These are phyloP conservation scores for Beauveria australis DNA, from an alignment of 2,329 filamentous ascomycete genomes.

Conservation along the genomic window DNA sequence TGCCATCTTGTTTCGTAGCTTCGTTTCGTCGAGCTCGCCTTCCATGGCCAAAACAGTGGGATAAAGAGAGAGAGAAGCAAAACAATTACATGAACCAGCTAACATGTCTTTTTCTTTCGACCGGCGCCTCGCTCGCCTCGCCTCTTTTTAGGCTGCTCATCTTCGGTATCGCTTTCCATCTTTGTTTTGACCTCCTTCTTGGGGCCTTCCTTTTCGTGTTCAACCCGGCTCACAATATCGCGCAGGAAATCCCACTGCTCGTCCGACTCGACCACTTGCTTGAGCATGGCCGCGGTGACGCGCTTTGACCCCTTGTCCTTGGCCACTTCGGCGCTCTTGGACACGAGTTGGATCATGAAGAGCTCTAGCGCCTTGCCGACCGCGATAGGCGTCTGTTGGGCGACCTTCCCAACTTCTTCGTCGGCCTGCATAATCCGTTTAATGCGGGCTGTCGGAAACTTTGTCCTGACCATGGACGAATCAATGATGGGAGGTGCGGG, in stretches of 20 bases:
- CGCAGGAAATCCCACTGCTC: conserved; percentile 91
- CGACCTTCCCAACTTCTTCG: conserved; percentile 96
- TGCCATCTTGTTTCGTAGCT: not conserved
- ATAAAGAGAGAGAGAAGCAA: not conserved
- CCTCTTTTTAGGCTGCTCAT: conserved; percentile 36
- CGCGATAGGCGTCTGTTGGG: conserved; percentile 92
- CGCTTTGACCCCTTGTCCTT: conserved; percentile 77
- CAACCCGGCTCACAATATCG: conserved; percentile 84
- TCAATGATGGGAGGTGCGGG: conserved; percentile 36
- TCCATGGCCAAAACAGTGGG: not conserved
- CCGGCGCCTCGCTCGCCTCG: conserved; percentile 22
- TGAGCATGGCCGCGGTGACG: conserved; percentile 84
- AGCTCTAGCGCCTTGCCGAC: conserved; percentile 93
- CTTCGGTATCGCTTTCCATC: conserved; percentile 45
- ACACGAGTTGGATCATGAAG: conserved; percentile 93
- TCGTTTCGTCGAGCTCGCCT: not conserved
- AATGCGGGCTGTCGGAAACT: conserved; percentile 94
- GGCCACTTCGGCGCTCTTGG: conserved; percentile 78
- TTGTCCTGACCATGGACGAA: conserved; percentile 75
- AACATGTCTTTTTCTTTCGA: conserved; percentile 36
- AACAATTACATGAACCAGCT: not conserved
- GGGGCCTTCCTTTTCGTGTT: conserved; percentile 42
- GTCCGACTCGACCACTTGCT: conserved; percentile 78
- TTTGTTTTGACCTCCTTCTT: conserved; percentile 36
- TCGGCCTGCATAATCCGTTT: conserved; percentile 99